Evolutionary conservation across 495 filamentous ascomycete genomes (phyloP), one percentile per base, ranked within the genome.

Genomic region (Xylaria longipes): DNA sequence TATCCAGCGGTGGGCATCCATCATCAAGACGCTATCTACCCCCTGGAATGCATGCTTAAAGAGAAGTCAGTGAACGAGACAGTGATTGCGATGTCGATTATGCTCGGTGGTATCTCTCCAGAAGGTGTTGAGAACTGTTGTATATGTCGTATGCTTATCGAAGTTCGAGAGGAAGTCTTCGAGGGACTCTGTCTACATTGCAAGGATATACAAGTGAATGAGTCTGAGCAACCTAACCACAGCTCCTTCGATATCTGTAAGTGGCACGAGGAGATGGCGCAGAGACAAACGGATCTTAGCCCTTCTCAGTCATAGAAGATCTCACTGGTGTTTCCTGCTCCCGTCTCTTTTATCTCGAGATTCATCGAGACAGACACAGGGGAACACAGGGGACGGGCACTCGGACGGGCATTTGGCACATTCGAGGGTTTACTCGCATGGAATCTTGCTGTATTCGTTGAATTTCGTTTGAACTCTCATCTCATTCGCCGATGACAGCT

Each of bases 181-280:
- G 48, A 62, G 37, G 61, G 61, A 2, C 39, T 64, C 14, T 64
- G 61, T 46, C 7, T 64, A 14, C 17, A 29, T 9, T 64, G 61
- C 37, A 45, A 15, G 41, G 12, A 63, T 20, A 22, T 15, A 25
- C 11, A 22, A 4, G 5, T 27, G 5, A 2, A 63, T 2, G 29
- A 63, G 2, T 8, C 14, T 22, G 20, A 39, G 9, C 27, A 17
- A n/a, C 22, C 1, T 39, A 9, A 8, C 48, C 5, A 20, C 2
- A 2, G 2, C 7, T 2, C 52, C 2, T 11, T 1, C 12, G 11
- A 29, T 57, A 33, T 33, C 31, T 62, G 58, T 41, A 15, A 37
- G n/a, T 41, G 58, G 58, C 58, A 62, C 20, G n/a, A 7, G 20
- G 58, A 58, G 29, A 58, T 58, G 56, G 37, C 14, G 12, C 20